Evolutionary conservation across 345 rosid genomes (phyloP), one percentile per base, ranked within the genome.

Genomic region (Euphorbia peplus): DNA sequence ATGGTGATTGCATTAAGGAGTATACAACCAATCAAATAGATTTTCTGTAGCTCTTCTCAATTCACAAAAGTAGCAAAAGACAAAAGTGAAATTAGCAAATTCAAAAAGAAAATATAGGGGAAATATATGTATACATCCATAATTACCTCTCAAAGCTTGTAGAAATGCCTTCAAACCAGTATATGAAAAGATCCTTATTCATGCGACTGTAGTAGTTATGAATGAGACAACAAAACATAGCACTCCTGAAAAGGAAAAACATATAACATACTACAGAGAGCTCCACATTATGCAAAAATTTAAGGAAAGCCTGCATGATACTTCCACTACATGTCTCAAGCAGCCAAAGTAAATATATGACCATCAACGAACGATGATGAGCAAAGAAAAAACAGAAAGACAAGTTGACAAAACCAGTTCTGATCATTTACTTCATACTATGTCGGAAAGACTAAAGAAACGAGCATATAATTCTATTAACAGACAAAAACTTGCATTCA

Each of bases 151-250:
- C 89, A 80, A 93, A 83, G 78, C 76, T 86, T 71, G 87, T 47
- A 64, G 79, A 85, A 78, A 93, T 86, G 70, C 92, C 92, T 67
- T 86, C 95, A 80, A 93, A 89, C 92, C 97, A 93, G 79, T 80
- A 81, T 28, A 70, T 50, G 69, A 88, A 77, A 72, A 89, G 86
- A 69, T 85, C 95, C 75, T 73, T 75, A 21, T 81, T 81, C 71
- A 93, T 79, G 76, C 86, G 85, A 78, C 72, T 73, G 67, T 73
- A 66, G 73, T 89, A 86, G 57, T 79, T 86, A 71, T 64, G 81
- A 63, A 83, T 78, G 13, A 93, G 88, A 76, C 77, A 84, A 66
- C 91, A 88, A 80, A 93, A 93, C 41, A 83, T 79, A 68, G 88
- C 97, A 80, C 79, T 79, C 97, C 98, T 93, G 95, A 30, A 51